These are phyloP conservation scores for maize (Zea mays) DNA, from an alignment of 176 grass and related monocot genomes.

Conservation along the genomic window Zm-B73-REFERENCE-NAM-5.0 NC_050096.1:265409001-265409500, in stretches of 20 bases:
- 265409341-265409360: slow-evolving; percentile 27
- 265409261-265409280: slow-evolving; percentile 78
- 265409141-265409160: neutral
- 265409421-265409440: neutral
- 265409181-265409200: neutral
- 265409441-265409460: neutral
- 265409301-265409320: slow-evolving; percentile 19
- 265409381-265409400: too few species aligned
- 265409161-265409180: neutral
- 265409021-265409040: neutral
- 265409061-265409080: neutral
- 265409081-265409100: neutral
- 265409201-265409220: neutral
- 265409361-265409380: neutral
- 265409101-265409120: neutral
- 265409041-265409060: neutral
- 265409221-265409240: neutral
- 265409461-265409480: slow-evolving; percentile 15
- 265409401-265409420: neutral
- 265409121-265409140: neutral
- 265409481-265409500: slow-evolving; percentile 26
- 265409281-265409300: slow-evolving; percentile 42
- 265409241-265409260: slow-evolving; percentile 19
- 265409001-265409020: neutral
- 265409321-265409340: neutral